Conservation (phyloP, 305 asterid genomes). For the Coffea humblotiana region DNA sequence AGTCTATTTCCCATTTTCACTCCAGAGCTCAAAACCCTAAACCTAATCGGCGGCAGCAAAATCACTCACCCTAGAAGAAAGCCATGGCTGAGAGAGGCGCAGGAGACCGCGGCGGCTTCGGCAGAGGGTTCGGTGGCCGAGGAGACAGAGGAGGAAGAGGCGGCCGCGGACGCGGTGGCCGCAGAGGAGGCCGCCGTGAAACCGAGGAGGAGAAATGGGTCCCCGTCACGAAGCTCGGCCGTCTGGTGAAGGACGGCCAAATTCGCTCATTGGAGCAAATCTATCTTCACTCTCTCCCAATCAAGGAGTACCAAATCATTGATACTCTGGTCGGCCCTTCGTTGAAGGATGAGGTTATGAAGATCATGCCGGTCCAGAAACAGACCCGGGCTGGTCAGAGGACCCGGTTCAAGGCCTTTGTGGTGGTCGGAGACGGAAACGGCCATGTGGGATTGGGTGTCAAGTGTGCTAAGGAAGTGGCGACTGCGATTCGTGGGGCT, state of each 20-base stretch:
- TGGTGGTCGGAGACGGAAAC: conserved; percentile 38
- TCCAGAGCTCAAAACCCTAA: too few species aligned
- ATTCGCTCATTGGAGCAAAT: conserved; percentile 31
- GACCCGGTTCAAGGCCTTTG: conserved; percentile 40
- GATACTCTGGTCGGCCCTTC: conserved; percentile 34
- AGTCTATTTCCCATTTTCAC: too few species aligned
- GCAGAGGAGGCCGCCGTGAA: conserved; percentile 38
- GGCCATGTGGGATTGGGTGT: conserved; percentile 44
- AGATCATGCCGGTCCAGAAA: conserved; percentile 43
- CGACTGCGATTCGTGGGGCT: conserved; percentile 37
- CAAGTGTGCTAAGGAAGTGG: conserved; percentile 43
- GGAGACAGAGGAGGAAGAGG: conserved; percentile 31
- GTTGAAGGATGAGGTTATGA: conserved; percentile 41
- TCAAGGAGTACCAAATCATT: conserved; percentile 39
- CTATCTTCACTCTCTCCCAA: conserved; percentile 37
- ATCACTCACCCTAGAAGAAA: neutral
- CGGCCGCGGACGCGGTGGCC: conserved; percentile 31
- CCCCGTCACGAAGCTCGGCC: conserved; percentile 36
- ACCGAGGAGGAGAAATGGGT: conserved; percentile 41
- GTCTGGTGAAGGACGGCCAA: conserved; percentile 30
- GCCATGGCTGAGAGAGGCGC: conserved; percentile 39
- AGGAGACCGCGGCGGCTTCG: conserved; percentile 38
- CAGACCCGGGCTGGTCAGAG: conserved; percentile 45
- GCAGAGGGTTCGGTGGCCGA: conserved; percentile 35
- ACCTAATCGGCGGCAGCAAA: too few species aligned